A percentile compares a stretch with the other conserved stretches of the same genome.
These are phyloP conservation scores for Bacidia rubella DNA, from an alignment of 495 filamentous ascomycete species.

Conservation along the genomic window DNA sequence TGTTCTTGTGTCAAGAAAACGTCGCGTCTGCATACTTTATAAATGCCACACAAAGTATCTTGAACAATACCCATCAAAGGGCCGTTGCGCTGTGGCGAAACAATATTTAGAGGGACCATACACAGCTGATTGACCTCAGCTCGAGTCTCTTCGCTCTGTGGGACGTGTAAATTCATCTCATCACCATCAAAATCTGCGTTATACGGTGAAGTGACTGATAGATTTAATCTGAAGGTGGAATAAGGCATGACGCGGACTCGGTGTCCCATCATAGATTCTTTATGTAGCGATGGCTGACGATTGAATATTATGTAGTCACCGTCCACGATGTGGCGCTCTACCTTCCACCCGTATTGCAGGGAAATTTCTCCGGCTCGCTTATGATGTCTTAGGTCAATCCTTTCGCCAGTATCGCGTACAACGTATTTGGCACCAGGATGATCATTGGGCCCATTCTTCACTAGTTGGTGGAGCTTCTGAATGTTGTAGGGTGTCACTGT, in stretches of 20 bases:
- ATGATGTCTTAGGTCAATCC: constrained; percentile 87
- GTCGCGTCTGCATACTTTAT: constrained; percentile 90
- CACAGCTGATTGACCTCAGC: constrained; percentile 88
- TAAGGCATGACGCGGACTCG: constrained; percentile 96
- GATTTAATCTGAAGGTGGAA: constrained; percentile 91
- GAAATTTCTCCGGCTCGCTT: constrained; percentile 69
- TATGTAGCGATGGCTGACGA: constrained; percentile 95
- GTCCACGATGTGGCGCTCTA: constrained; percentile 88
- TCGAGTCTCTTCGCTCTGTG: constrained; percentile 88
- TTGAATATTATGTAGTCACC: constrained; percentile 99
- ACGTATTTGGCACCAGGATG: constrained; percentile 95
- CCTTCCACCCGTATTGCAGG: constrained; percentile 93
- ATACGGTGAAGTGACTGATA: constrained; percentile 96
- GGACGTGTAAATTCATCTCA: constrained; percentile 99
- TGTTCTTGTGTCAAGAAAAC: constrained; percentile 78
- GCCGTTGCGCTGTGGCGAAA: constrained; percentile 92
- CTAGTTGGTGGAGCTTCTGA: constrained; percentile 70
- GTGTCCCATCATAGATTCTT: constrained; percentile 99
- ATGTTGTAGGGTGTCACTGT: constrained; percentile 98
- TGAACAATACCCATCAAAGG: constrained; percentile 99
- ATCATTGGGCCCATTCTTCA: constrained; percentile 83
- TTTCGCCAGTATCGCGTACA: constrained; percentile 76
- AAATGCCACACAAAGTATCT: constrained; percentile 89
- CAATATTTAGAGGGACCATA: constrained; percentile 92
- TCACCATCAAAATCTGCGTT: constrained; percentile 99